These are phyloP conservation scores for Tausonia pullulans DNA, from an alignment of 1,284 basidiomycete species.

Conservation along the genomic window DNA sequence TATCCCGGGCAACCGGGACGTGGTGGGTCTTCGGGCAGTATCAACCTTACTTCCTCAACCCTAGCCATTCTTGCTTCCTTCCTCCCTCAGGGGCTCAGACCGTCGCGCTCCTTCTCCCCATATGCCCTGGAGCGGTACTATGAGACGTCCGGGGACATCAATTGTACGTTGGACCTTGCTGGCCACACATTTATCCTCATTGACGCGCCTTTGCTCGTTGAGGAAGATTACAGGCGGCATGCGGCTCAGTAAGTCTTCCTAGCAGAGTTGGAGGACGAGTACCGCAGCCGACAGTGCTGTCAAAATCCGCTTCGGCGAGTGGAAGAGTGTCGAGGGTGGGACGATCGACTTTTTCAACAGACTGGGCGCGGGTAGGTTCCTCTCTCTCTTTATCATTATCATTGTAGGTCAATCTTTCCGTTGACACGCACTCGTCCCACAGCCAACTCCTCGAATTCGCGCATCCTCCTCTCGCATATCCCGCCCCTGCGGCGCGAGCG, in stretches of 20 bases:
- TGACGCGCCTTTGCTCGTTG: slow-evolving; percentile 60
- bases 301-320: slow-evolving; percentile 44
- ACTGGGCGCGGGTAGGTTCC: slow-evolving; percentile 41
- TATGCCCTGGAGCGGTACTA: slow-evolving; percentile 51
- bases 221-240: slow-evolving; percentile 61
- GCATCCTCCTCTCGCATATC: slow-evolving; percentile 68
- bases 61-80: slow-evolving; percentile 24
- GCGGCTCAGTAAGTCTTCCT: slow-evolving; percentile 43
- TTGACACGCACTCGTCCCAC: slow-evolving; percentile 12
- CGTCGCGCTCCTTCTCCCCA: slow-evolving; percentile 45
- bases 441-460: slow-evolving; percentile 38
- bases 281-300: too few relatives aligned
- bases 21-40: slow-evolving; percentile 49
- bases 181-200: slow-evolving; percentile 63
- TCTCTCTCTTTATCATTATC: slow-evolving; percentile 18
- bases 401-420: slow-evolving; percentile 8
- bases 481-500: slow-evolving; percentile 61
- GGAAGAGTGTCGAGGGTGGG: slow-evolving; percentile 48
- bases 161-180: slow-evolving; percentile 44
- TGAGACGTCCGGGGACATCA: slow-evolving; percentile 53
- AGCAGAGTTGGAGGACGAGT: too few relatives aligned
- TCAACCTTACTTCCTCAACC: slow-evolving; percentile 14
- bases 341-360: slow-evolving; percentile 59
- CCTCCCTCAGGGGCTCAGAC: slow-evolving; percentile 42
- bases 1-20: slow-evolving; percentile 77